Base-by-base conservation (phyloP, 768 basidiomycete species). In the Cyclocybe aegerita region DNA sequence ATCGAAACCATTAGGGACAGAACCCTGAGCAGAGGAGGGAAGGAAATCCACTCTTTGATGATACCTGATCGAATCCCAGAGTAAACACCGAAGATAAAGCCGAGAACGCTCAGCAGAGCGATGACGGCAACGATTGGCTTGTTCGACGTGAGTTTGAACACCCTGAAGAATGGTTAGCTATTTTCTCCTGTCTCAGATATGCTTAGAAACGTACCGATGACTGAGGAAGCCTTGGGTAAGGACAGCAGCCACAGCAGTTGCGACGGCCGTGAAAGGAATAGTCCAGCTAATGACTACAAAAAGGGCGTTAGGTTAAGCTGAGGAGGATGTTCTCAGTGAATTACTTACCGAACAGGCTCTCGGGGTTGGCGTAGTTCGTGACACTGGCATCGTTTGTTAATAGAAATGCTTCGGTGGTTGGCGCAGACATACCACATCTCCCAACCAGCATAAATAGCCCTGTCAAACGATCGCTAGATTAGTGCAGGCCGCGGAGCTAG, bases 161-260 rank as follows among this genome's bases (percentile, higher is more conserved):
- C 70, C 16, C 74, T 74, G 37, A 34, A 41, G 7, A 31, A 7
- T 9, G 8, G 6, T 4, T 31, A 12, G 39, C 29, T 16, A 6
- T 7, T 16, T 9, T 48, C 44, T 60, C 60, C 17, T 15, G 4
- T 15, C 15, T 38, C 1, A 9, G 14, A 32, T 32, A 4, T 23
- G 16, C 12, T 14, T 46, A 37, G 47, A 16, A n/a, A 50, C 69
- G 12, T 48, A 72, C 78, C 79, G 72, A 55, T 74, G 68, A 0
- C 65, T 72, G n/a, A 81, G 63, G 65, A 78, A 81, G 32, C 63
- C 53, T 53, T 82, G 80, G 0, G 80, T 78, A 16, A 79, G 64
- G 30, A 81, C 55, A 1, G 79, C 80, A 30, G 76, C 70, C 3
- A 77, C 60, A 0, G 76, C 67, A 7, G 73, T 78, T 4, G 71